Conservation (phyloP, 371 early-diverging fungal species). For the Rhizomucor pusillus region DNA sequence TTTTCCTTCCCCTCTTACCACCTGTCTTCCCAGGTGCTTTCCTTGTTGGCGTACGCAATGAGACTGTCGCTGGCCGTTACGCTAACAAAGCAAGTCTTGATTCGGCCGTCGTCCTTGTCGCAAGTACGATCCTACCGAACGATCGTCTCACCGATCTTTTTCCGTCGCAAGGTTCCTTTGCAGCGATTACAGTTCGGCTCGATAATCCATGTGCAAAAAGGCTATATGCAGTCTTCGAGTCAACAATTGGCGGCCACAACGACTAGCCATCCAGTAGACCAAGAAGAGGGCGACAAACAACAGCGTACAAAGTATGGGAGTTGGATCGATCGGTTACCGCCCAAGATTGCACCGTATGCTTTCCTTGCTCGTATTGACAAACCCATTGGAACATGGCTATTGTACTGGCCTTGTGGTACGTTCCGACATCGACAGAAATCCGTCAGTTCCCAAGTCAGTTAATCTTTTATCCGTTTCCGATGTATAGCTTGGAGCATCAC, state of each 20-base stretch:
- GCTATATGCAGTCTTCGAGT: too few relatives aligned
- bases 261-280: not conserved
- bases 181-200: too few relatives aligned
- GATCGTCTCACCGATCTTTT: not conserved
- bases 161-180: too few relatives aligned
- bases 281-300: not conserved
- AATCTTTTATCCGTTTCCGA: too few relatives aligned
- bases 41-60: not conserved
- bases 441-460: too few relatives aligned
- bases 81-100: not conserved
- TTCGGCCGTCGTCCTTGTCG: not conserved
- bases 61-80: conserved; percentile 2
- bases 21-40: too few relatives aligned
- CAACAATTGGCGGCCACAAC: too few relatives aligned
- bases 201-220: too few relatives aligned
- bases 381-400: conserved; percentile 90
- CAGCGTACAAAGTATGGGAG: conserved; percentile 20
- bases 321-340: conserved; percentile 44
- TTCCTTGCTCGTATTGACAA: conserved; percentile 83
- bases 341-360: conserved; percentile 65
- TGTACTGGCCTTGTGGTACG: conserved; percentile 87
- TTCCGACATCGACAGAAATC: not conserved
- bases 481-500: conserved; percentile 76
- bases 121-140: not conserved
- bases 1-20: too few relatives aligned